phyloP scores from a whole-genome alignment of 352 stramenopile species.

The Globisporangium splendens region DNA sequence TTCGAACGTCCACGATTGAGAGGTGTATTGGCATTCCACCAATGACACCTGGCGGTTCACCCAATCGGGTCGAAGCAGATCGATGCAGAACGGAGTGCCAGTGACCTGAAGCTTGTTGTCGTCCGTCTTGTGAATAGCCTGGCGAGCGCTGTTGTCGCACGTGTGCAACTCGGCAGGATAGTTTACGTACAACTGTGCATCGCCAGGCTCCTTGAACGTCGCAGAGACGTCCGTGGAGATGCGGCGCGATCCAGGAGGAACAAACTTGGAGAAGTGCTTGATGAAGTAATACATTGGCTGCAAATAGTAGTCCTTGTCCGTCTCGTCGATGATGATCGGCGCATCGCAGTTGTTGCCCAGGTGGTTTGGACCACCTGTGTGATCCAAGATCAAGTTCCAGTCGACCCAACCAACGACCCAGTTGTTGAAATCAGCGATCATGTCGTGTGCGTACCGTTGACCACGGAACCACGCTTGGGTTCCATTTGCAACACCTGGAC shows the following conservation, averaged over 20 bases:
- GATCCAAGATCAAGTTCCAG: conserved; percentile 91
- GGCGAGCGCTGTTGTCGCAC: conserved; percentile 67
- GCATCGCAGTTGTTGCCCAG: conserved; percentile 72
- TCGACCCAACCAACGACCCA: conserved; percentile 88
- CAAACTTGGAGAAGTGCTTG: conserved; percentile 88
- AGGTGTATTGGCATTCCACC: conserved; percentile 65
- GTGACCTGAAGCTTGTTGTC: conserved; percentile 75
- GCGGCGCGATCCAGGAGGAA: conserved; percentile 68
- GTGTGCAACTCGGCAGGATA: conserved; percentile 58
- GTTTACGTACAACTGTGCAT: conserved; percentile 51
- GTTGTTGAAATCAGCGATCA: conserved; percentile 89
- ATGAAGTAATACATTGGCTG: conserved; percentile 92
- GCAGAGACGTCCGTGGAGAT: conserved; percentile 50
- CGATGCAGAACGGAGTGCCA: conserved; percentile 57
- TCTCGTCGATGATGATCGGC: conserved; percentile 73
- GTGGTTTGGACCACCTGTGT: conserved; percentile 88
- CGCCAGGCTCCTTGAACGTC: conserved; percentile 49
- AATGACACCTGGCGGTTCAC: conserved; percentile 57
- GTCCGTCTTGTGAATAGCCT: conserved; percentile 46
- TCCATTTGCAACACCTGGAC: conserved; percentile 53
- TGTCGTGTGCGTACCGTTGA: conserved; percentile 88
- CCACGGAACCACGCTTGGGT: conserved; percentile 76
- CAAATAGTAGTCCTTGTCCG: conserved; percentile 61
- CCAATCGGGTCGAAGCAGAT: conserved; percentile 29
- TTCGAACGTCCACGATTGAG: conserved; percentile 60